Evolutionary conservation across 1,284 basidiomycete genomes (phyloP), one percentile per base, ranked within the genome.

Genomic region (Melampsora occidentalis): DNA sequence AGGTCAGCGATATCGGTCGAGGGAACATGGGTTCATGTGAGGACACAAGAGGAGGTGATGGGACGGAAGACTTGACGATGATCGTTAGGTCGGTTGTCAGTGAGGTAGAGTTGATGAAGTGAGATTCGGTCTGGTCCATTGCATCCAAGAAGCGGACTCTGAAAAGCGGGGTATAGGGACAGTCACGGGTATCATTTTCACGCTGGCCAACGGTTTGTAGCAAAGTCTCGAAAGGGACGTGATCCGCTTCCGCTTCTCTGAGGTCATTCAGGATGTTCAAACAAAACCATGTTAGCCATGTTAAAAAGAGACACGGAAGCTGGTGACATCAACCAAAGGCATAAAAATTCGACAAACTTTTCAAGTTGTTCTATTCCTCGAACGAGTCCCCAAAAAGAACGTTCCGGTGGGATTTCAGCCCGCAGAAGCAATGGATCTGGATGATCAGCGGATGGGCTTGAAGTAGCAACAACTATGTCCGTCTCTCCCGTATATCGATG

Each of bases 401-500:
- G 93, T 48, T 88, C 87, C 0, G 94, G 90, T 78, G 95, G 92
- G 61, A 98, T 86, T 35, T 90, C 88, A 76, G 98, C 85, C 57
- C 94, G 89, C 70, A 99, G 87, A 48, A 98, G 87, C 57, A 98
- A 86, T 7, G 95, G 94, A 77, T 91, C 89, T 49, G 88, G 87
- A 1, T 88, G 88, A n/a, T 88, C 86, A 1, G 90, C 89, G 22
- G 91, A 78, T 10, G 83, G 82, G 33, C 81, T 91, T 20, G 93
- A 95, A 0, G 94, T 94, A 69, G 92, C 95, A 80, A 99, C 91
- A 78, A 98, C 88, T 79, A 99, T 87, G 81, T 97, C 94, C 16
- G 90, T 95, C 83, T 99, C 97, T 69, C 92, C 94, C 0, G 97
- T 98, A 85, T 95, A 97, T 59, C 97, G 88, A 85, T 98, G 94